A percentile compares a stretch with the other conserved stretches of the same genome.
Conservation (phyloP, 2,329 filamentous ascomycete species). For the Cladophialophora yegresii region DNA sequence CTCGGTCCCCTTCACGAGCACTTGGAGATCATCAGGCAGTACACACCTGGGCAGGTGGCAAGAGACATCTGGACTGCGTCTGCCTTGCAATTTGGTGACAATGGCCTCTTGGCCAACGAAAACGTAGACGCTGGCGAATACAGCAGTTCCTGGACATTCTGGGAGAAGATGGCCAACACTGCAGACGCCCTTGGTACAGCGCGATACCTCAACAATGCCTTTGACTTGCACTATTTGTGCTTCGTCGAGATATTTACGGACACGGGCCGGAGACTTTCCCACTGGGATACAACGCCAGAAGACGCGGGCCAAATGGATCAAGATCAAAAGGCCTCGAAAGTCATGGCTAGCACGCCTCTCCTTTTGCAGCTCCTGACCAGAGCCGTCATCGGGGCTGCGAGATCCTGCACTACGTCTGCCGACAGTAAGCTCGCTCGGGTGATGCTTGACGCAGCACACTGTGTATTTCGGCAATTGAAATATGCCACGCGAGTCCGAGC, state of each 20-base stretch:
- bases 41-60: not conserved
- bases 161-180: conserved; percentile 6
- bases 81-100: not conserved
- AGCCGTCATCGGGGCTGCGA: conserved; percentile 3
- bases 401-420: conserved; percentile 1
- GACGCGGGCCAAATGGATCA: not conserved
- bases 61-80: not conserved
- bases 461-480: not conserved
- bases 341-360: not conserved
- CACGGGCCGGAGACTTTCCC: conserved; percentile 1
- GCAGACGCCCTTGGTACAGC: conserved; percentile 11
- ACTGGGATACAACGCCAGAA: not conserved
- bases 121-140: not conserved
- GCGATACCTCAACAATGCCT: not conserved
- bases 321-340: not conserved
- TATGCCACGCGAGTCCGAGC: not conserved
- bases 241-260: conserved; percentile 7
- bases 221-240: conserved; percentile 6
- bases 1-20: conserved; percentile 3
- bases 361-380: conserved; percentile 5
- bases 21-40: conserved; percentile 6
- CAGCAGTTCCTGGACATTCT: not conserved
- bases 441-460: conserved; percentile 4
- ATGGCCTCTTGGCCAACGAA: not conserved
- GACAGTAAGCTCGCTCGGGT: not conserved